phyloP scores from a whole-genome alignment of 176 grass and related monocot species.

The Oryza nivara region DNA sequence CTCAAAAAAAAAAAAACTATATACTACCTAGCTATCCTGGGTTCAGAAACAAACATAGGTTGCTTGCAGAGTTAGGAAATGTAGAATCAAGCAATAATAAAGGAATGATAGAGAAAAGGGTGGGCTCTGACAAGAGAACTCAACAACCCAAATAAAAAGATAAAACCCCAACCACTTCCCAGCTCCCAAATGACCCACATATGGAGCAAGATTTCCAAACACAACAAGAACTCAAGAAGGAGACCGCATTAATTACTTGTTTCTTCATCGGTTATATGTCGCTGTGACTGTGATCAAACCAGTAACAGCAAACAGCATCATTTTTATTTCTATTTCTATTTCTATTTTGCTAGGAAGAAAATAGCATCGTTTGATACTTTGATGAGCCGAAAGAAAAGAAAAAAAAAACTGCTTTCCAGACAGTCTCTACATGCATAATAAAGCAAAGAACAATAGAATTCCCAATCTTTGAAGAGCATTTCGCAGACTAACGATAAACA shows the following conservation, averaged over 20 bases:
- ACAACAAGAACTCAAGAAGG: constrained; percentile 22
- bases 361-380: neutral
- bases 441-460: neutral
- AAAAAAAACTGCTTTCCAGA: neutral
- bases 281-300: constrained; percentile 1
- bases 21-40: neutral
- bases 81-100: constrained; percentile 33
- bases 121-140: constrained; percentile 54
- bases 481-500: neutral
- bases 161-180: constrained; percentile 48
- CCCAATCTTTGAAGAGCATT: neutral
- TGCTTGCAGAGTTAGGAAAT: constrained; percentile 46
- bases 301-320: neutral
- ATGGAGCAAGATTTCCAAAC: constrained; percentile 38
- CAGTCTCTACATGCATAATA: neutral
- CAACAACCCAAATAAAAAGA: constrained; percentile 55
- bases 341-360: too few relatives aligned
- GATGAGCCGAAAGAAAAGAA: neutral
- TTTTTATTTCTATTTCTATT: too few relatives aligned
- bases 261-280: constrained; percentile 21
- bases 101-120: constrained; percentile 41
- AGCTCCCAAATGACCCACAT: constrained; percentile 30
- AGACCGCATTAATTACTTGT: constrained; percentile 40
- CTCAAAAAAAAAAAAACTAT: neutral
- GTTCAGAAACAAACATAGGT: constrained; percentile 17